A percentile compares a stretch with the other conserved stretches of the same genome.
Conservation (phyloP, 1,284 basidiomycete genomes). For the Peniophora sp. region DNA sequence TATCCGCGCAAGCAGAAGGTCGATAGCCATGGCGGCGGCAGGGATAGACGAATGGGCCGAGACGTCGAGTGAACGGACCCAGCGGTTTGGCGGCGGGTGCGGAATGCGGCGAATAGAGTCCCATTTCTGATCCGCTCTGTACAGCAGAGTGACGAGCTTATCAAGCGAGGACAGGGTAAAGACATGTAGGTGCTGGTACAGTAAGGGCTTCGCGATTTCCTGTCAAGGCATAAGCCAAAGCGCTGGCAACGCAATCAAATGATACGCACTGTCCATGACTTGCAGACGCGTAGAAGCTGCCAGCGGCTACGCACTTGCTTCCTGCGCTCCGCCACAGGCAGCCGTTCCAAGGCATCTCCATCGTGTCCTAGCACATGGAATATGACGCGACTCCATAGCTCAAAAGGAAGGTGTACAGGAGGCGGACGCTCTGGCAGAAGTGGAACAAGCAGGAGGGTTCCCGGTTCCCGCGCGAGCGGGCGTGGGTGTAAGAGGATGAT, state of each 20-base stretch:
- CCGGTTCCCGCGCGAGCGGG: constrained; percentile 35
- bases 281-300: constrained; percentile 54
- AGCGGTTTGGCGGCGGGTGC: constrained; percentile 77
- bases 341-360: constrained; percentile 2
- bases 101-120: constrained; percentile 79
- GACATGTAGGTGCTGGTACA: constrained; percentile 55
- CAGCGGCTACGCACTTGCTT: constrained; percentile 13
- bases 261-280: constrained; percentile 52
- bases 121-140: constrained; percentile 68
- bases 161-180: constrained; percentile 39
- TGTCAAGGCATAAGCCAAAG: constrained; percentile 19
- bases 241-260: neutral
- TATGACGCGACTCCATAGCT: constrained; percentile 65
- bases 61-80: constrained; percentile 70
- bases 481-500: constrained; percentile 29
- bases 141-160: constrained; percentile 47
- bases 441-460: constrained; percentile 57
- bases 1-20: constrained; percentile 52
- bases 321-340: constrained; percentile 9
- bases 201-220: constrained; percentile 60
- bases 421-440: constrained; percentile 48
- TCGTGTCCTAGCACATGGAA: constrained; percentile 31
- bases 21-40: constrained; percentile 41
- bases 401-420: constrained; percentile 51
- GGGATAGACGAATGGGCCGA: constrained; percentile 40